phyloP scores from a whole-genome alignment of 2,329 filamentous ascomycete species.

The Penicillium sclerotigenum region DNA sequence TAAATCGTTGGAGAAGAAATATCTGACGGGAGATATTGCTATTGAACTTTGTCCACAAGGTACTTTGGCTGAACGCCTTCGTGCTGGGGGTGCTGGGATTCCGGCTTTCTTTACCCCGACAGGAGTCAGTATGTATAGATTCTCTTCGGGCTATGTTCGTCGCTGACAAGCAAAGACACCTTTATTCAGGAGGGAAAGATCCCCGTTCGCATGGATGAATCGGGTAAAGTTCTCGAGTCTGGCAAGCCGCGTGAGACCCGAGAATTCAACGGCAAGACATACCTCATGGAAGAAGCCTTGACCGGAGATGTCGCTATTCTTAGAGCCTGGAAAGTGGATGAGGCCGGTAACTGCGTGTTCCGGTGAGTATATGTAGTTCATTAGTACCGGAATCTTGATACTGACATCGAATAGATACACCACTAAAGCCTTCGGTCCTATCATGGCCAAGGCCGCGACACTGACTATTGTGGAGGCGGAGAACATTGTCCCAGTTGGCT shows the following conservation, averaged over 20 bases:
- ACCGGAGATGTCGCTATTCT: constrained; percentile 74
- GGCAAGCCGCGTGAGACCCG: constrained; percentile 67
- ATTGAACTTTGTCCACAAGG: constrained; percentile 76
- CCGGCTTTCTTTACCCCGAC: constrained; percentile 80
- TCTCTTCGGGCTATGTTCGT: neutral
- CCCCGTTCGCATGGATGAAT: constrained; percentile 74
- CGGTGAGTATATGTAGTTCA: constrained; percentile 45
- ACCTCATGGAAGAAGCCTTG: constrained; percentile 74
- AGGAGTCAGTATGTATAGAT: constrained; percentile 55
- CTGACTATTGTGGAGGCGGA: constrained; percentile 82
- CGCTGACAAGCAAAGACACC: constrained; percentile 27
- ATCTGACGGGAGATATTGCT: constrained; percentile 69
- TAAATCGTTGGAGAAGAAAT: constrained; percentile 71
- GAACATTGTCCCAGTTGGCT: constrained; percentile 72
- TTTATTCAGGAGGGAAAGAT: constrained; percentile 42
- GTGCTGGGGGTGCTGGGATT: constrained; percentile 71
- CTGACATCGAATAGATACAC: constrained; percentile 50
- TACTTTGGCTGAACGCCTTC: constrained; percentile 50
- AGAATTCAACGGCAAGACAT: constrained; percentile 68
- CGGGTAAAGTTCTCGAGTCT: constrained; percentile 73
- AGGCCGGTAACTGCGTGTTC: constrained; percentile 76
- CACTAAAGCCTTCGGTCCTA: constrained; percentile 69
- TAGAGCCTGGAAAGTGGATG: constrained; percentile 72
- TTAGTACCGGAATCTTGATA: neutral
- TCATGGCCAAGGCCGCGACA: constrained; percentile 78